Percentiles rank a stretch among this genome's conserved stretches.
Evolutionary conservation across 2,329 filamentous ascomycete species (phyloP).

Genomic region (Penicillium sp.): DNA sequence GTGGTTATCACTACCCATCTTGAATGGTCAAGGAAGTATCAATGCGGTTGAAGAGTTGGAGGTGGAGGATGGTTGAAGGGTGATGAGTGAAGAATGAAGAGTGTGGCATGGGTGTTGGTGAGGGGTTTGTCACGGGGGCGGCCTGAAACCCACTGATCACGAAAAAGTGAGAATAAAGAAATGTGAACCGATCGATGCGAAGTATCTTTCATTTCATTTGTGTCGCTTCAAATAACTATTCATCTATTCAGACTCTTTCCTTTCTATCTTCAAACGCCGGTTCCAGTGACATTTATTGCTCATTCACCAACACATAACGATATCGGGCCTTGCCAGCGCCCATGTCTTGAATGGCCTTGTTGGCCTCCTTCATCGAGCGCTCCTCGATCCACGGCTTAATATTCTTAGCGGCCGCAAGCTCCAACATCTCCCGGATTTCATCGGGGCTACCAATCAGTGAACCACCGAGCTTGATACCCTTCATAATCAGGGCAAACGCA

Average conservation of each 20-base stretch:
- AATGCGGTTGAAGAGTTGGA: background rate
- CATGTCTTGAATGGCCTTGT: slow-evolving; percentile 45
- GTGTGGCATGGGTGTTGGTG: background rate
- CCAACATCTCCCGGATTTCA: slow-evolving; percentile 46
- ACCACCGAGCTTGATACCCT: slow-evolving; percentile 50
- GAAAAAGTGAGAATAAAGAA: no score
- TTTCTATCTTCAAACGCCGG: background rate
- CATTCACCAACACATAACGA: slow-evolving; percentile 45
- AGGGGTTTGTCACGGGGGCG: no score
- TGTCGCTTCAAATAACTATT: background rate
- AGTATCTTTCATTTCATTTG: background rate
- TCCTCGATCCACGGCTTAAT: slow-evolving; percentile 44
- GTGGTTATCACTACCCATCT: slow-evolving; percentile 3
- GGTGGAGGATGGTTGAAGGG: background rate
- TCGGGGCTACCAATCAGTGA: slow-evolving; percentile 41
- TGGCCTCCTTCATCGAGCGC: slow-evolving; percentile 43
- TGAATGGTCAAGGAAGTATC: background rate
- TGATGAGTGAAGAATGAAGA: background rate
- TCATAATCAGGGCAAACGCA: slow-evolving; percentile 57
- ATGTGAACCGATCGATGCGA: background rate
- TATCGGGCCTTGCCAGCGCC: slow-evolving; percentile 44
- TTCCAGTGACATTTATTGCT: background rate
- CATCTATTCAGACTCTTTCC: background rate
- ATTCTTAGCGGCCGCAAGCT: slow-evolving; percentile 40
- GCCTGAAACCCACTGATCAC: no score